Base-by-base conservation (phyloP, 352 stramenopile species). In the Globisporangium camurandrum region DNA sequence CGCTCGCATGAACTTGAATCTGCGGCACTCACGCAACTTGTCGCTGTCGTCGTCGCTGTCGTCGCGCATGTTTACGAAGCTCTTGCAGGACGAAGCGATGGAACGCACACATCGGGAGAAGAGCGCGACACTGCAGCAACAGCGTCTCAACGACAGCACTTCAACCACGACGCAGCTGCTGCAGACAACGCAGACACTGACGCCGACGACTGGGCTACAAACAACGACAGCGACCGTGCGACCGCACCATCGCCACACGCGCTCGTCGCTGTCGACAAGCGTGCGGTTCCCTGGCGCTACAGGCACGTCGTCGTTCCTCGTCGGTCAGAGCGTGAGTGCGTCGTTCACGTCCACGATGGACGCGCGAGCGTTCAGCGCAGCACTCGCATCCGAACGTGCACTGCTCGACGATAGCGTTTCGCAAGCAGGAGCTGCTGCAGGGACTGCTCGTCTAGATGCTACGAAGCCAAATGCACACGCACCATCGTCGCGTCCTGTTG, bases 1-100 rank as follows among this genome's bases (percentile, higher is more conserved):
- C 49, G 54, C 64, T 51, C 60, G 67, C 4, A 59, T 78, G 4
- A 82, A 76, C 27, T 20, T n/a, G n/a, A 12, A 12, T 34, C 14
- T 34, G 30, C 30, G 9, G 30, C 30, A 44, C 30, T 52, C 56
- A 4, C 46, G 62, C 20, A 44, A 44, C 37, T 40, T 58, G 31
- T 74, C 65, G 4, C 62, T 62, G 16, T 40, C 36, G 4, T 62
- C 64, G 14, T 69, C 54, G 24, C 24, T 54, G 16, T 62, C 61
- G 11, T 49, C 42, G 19, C 49, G 40, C 24, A 40, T 48, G 38
- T 55, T 55, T 37, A 34, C 49, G 4, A 55, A 46, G 40, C 40
- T 55, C 19, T 16, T 48, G 7, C 49, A 55, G 3, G 38, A 55
- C 26, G 48, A 52, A 44, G 36, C n/a, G 22, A 6, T 31, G 40